Conservation (phyloP, 139 green algal species). For the Coelastrella sp. region DNA sequence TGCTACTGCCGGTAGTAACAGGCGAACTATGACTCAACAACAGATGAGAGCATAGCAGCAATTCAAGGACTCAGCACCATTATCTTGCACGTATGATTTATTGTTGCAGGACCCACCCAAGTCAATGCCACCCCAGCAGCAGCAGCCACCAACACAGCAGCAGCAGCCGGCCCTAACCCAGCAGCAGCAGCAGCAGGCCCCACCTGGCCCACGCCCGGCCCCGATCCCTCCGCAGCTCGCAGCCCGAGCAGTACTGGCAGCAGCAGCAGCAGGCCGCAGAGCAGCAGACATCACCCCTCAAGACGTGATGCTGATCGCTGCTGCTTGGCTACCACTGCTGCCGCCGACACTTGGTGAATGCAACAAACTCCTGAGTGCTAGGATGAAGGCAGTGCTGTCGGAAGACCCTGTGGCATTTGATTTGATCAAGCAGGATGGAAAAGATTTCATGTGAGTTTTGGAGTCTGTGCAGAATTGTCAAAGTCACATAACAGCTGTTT, state of each 20-base stretch:
- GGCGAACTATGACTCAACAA: neutral
- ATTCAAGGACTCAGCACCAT: neutral
- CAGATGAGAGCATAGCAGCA: neutral
- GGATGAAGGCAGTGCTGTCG: slow-evolving; percentile 30
- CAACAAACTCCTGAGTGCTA: slow-evolving; percentile 54
- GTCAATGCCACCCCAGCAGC: neutral
- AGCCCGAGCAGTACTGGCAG: neutral
- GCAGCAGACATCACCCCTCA: slow-evolving; percentile 23
- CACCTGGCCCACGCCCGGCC: neutral
- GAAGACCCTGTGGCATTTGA: slow-evolving; percentile 51
- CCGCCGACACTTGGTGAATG: slow-evolving; percentile 15
- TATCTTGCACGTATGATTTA: no score
- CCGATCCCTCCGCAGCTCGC: neutral
- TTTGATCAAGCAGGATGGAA: slow-evolving; percentile 55
- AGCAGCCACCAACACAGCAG: slow-evolving; percentile 13
- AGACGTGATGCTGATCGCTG: slow-evolving; percentile 5
- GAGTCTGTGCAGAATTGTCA: neutral
- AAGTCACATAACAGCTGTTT: neutral
- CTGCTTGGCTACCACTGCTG: slow-evolving; percentile 41
- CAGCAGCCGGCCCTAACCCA: slow-evolving; percentile 21
- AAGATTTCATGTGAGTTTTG: slow-evolving; percentile 55
- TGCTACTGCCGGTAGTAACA: neutral
- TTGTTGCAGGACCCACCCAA: neutral
- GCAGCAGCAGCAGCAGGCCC: neutral
- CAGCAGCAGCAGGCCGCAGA: neutral